phyloP scores from a whole-genome alignment of 192 early-diverging fungal genomes.

The Backusella mclennaniae region DNA sequence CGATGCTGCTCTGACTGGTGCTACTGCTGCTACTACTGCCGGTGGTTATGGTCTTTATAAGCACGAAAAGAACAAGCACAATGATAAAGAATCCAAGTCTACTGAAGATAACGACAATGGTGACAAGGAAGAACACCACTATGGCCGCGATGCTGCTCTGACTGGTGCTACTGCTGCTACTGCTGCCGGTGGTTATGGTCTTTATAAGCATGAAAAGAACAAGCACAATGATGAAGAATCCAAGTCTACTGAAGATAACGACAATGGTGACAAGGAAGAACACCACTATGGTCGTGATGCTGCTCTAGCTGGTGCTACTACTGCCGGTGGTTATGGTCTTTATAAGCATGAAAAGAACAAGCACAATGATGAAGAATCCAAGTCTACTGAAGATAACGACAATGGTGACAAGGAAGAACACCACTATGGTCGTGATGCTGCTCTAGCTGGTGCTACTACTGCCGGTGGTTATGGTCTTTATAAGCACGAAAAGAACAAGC shows the following conservation, averaged over 20 bases:
- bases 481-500: not conserved
- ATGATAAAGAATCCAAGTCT: too few species aligned
- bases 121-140: too few species aligned
- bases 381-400: too few species aligned
- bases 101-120: too few species aligned
- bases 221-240: not conserved
- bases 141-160: too few species aligned
- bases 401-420: not conserved
- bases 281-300: not conserved
- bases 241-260: not conserved
- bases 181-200: too few species aligned
- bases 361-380: not conserved
- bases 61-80: too few species aligned
- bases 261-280: not conserved
- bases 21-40: too few species aligned
- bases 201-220: too few species aligned
- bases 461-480: not conserved
- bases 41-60: too few species aligned
- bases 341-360: not conserved
- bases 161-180: too few species aligned
- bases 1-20: too few species aligned
- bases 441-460: not conserved
- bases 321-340: not conserved
- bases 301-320: not conserved
- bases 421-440: not conserved